These are phyloP conservation scores for Penicillium nucicola DNA, from an alignment of 495 filamentous ascomycete genomes.

Conservation along the genomic window DNA sequence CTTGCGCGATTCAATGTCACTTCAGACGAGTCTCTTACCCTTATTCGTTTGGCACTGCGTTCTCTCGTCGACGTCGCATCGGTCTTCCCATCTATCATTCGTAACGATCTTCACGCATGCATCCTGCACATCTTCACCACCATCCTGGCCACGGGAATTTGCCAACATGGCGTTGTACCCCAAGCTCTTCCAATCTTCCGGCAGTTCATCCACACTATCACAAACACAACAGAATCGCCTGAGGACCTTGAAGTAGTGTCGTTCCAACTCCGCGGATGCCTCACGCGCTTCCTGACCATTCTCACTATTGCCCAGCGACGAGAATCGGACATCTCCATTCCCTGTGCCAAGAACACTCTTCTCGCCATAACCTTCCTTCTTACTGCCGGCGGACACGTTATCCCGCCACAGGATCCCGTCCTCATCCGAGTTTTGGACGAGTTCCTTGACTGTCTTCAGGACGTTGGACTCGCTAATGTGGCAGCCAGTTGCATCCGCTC, in stretches of 20 bases:
- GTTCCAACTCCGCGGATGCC: constrained; percentile 66
- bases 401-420: constrained; percentile 70
- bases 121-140: constrained; percentile 96
- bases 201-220: constrained; percentile 78
- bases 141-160: constrained; percentile 81
- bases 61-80: constrained; percentile 91
- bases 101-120: constrained; percentile 92
- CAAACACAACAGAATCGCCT: constrained; percentile 36
- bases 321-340: constrained; percentile 72
- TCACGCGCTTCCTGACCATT: constrained; percentile 75
- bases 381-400: constrained; percentile 68
- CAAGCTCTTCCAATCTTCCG: constrained; percentile 89
- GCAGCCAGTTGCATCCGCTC: constrained; percentile 84
- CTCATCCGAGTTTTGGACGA: constrained; percentile 68
- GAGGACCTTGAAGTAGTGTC: constrained; percentile 36
- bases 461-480: constrained; percentile 74
- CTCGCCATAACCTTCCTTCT: constrained; percentile 85
- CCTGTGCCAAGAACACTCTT: constrained; percentile 91
- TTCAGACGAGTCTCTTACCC: constrained; percentile 74
- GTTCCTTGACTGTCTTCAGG: constrained; percentile 79
- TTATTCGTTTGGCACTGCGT: constrained; percentile 76
- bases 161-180: constrained; percentile 84
- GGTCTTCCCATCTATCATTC: constrained; percentile 94
- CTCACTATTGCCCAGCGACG: constrained; percentile 80
- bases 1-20: constrained; percentile 57